Evolutionary conservation across 2,329 filamentous ascomycete genomes (phyloP).

Genomic region (Neurospora crassa): DNA sequence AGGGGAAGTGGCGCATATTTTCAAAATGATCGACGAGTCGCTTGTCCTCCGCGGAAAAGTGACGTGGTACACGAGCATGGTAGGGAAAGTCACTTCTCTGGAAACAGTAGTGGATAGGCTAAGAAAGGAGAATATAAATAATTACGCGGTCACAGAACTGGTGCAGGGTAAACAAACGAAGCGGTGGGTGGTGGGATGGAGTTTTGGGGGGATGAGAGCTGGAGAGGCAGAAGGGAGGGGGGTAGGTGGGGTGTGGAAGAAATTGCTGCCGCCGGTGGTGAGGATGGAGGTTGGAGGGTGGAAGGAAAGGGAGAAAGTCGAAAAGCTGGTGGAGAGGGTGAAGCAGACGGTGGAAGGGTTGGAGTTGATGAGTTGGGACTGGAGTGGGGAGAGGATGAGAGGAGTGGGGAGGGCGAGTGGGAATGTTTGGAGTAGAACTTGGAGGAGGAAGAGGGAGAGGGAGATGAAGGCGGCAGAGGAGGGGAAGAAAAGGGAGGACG

Average conservation of each 20-base stretch:
- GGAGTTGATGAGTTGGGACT: constrained; percentile 53
- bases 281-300: constrained; percentile 35
- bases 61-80: constrained; percentile 85
- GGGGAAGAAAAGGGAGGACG: constrained; percentile 4
- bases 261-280: constrained; percentile 33
- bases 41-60: constrained; percentile 40
- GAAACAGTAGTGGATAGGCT: constrained; percentile 52
- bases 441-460: constrained; percentile 48
- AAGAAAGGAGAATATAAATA: constrained; percentile 49
- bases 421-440: constrained; percentile 72
- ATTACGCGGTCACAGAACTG: constrained; percentile 76
- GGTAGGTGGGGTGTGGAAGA: constrained; percentile 29
- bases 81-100: constrained; percentile 69
- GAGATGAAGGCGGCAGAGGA: constrained; percentile 20
- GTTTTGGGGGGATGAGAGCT: constrained; percentile 61
- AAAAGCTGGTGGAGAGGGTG: constrained; percentile 25
- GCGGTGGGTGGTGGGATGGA: constrained; percentile 86
- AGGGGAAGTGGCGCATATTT: constrained; percentile 82
- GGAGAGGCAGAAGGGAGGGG: constrained; percentile 35
- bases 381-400: constrained; percentile 40
- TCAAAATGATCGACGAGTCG: constrained; percentile 46
- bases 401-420: constrained; percentile 56
- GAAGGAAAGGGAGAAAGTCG: constrained; percentile 32
- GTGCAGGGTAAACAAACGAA: constrained; percentile 69
- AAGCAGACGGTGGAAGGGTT: constrained; percentile 42